Percentiles rank a stretch among this genome's conserved stretches.
These are phyloP conservation scores for Neocatenulostroma microsporum DNA, from an alignment of 2,329 filamentous ascomycete genomes.

Conservation along the genomic window DNA sequence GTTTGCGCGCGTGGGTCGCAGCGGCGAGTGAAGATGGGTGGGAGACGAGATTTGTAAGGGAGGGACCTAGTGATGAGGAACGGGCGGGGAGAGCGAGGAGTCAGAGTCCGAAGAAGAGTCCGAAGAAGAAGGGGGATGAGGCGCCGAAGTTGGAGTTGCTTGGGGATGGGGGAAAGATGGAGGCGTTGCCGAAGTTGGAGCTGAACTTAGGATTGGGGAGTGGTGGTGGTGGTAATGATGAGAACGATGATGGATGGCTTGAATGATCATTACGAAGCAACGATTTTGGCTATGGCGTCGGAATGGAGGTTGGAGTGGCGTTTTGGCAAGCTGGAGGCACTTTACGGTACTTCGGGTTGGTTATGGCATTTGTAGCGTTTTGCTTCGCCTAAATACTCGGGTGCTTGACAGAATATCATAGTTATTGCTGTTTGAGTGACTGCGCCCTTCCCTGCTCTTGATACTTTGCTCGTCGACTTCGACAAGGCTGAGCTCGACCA, in stretches of 20 bases:
- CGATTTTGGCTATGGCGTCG: too few relatives aligned
- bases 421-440: too few relatives aligned
- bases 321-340: too few relatives aligned
- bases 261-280: constrained; percentile 17
- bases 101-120: constrained; percentile 34
- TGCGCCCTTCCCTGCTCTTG: too few relatives aligned
- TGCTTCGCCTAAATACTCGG: too few relatives aligned
- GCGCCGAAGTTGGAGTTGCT: constrained; percentile 21
- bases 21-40: constrained; percentile 83
- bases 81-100: constrained; percentile 30
- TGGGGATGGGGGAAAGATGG: constrained; percentile 8
- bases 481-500: too few relatives aligned
- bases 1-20: constrained; percentile 79
- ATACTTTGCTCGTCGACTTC: too few relatives aligned
- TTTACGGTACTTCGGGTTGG: too few relatives aligned
- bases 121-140: constrained; percentile 23
- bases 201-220: constrained; percentile 10
- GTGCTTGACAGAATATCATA: too few relatives aligned
- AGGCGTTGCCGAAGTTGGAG: constrained; percentile 14
- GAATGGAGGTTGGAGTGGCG: too few relatives aligned
- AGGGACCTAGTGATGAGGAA: constrained; percentile 51
- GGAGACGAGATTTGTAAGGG: constrained; percentile 73
- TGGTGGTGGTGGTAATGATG: constrained; percentile 5
- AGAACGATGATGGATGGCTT: constrained; percentile 22
- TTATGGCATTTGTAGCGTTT: too few relatives aligned